Evolutionary conservation across 768 basidiomycete genomes (phyloP), one percentile per base, ranked within the genome.

Genomic region (Boletus pseudo-olivaceus): DNA sequence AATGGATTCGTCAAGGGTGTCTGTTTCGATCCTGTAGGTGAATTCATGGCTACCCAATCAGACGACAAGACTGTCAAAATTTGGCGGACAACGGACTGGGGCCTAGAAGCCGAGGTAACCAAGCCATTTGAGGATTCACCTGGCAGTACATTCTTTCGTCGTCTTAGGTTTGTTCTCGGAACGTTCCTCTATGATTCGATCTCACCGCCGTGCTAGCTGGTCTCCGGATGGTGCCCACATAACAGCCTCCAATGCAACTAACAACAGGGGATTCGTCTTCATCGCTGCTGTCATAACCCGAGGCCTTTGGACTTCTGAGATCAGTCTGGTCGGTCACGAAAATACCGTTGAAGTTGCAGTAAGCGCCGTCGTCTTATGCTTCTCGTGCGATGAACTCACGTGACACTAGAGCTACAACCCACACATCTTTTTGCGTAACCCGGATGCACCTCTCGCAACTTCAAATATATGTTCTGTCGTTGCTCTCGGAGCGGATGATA

Each of bases 151-250:
- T 97, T 95, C 77, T 95, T 97, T 72, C 79, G 93, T 50, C 78
- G 95, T 55, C 76, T 97, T 23, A 95, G 93, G 93, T 90, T 71
- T 53, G 44, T 53, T 17, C 19, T 44, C 1, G 29, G 17, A 19
- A 9, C 9, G 23, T 44, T 41, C 26, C 6, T 26, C 14, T 34
- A 27, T 19, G 37, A 30, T 19, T n/a, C 3, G 15, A 39, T 27
- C 54, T 51, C 45, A 62, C 32, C 12, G 7, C 27, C 19, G 37
- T 57, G 7, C 4, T 56, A 97, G 95, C 62, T 99, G 97, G 97
- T 98, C 95, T 1, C 97, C 97, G 2, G 97, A 98, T 65, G 97
- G 97, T n/a, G 91, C 96, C 2, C 93, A 97, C 67, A 93, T 99
- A 55, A 97, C 94, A 5, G 92, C 95, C 1, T 96, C 96, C 1